phyloP scores from a whole-genome alignment of 352 stramenopile species.

The Pythium rishiriense region DNA sequence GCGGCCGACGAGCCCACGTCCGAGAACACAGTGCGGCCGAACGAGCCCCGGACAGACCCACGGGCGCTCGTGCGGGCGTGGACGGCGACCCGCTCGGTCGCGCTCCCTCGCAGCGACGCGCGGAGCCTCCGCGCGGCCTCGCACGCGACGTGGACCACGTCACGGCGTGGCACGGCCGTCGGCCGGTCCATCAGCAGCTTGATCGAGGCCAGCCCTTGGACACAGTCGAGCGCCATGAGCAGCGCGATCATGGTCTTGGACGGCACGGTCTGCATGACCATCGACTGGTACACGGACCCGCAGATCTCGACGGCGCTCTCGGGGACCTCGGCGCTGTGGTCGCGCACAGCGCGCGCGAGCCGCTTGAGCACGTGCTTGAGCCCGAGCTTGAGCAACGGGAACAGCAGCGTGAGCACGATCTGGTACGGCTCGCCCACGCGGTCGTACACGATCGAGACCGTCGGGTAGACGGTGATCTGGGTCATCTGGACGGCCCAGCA shows the following conservation, averaged over 20 bases:
- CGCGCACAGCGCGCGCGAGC: neutral
- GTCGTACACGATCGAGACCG: constrained; percentile 25
- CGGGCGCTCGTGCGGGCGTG: too few relatives aligned
- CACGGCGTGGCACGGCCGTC: too few relatives aligned
- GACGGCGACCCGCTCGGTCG: too few relatives aligned
- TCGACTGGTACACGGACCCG: constrained; percentile 21
- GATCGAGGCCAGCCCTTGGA: constrained; percentile 13
- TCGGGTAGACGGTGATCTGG: constrained; percentile 22
- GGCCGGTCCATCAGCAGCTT: constrained; percentile 27
- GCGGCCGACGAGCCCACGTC: neutral
- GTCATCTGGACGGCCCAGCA: constrained; percentile 9
- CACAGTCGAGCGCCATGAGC: neutral
- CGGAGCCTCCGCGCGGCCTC: too few relatives aligned
- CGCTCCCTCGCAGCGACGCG: too few relatives aligned
- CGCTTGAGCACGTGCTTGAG: constrained; percentile 13
- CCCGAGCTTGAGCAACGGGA: constrained; percentile 18
- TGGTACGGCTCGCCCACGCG: neutral
- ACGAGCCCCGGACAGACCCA: neutral
- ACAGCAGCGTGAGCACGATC: constrained; percentile 13
- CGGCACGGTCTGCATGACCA: constrained; percentile 24
- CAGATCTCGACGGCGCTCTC: constrained; percentile 16
- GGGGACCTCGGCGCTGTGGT: constrained; percentile 12
- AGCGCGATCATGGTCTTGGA: constrained; percentile 1
- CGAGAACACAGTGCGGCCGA: neutral
- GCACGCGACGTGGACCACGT: too few relatives aligned